A percentile compares a stretch with the other conserved stretches of the same genome.
phyloP scores from a whole-genome alignment of 805 yeast species.

The Yamadazyma tumulicola region DNA sequence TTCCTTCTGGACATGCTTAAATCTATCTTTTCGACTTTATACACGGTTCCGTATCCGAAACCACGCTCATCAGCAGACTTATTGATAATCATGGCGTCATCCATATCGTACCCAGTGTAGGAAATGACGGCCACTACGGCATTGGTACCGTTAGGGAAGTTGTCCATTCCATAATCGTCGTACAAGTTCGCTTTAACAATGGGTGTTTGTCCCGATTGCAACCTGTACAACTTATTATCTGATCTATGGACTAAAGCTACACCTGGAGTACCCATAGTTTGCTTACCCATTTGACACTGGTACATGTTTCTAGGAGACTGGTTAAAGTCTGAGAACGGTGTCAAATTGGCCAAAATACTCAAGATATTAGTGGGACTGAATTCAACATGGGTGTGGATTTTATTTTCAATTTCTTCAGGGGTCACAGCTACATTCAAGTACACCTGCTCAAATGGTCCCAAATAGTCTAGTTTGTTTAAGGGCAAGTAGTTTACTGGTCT shows the following conservation, averaged over 20 bases:
- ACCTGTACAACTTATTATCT: constrained; percentile 88
- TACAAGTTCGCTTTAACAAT: constrained; percentile 90
- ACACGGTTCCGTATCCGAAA: constrained; percentile 94
- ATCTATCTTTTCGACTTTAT: constrained; percentile 91
- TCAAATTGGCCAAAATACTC: constrained; percentile 92
- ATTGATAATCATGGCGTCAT: constrained; percentile 98
- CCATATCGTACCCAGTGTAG: constrained; percentile 99
- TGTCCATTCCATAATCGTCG: constrained; percentile 96
- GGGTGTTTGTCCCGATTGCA: constrained; percentile 96
- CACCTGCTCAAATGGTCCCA: constrained; percentile 98
- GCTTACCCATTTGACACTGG: constrained; percentile 99
- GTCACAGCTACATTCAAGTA: constrained; percentile 95
- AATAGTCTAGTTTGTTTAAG: constrained; percentile 72
- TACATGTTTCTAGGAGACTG: constrained; percentile 99
- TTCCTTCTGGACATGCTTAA: constrained; percentile 71
- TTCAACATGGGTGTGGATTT: constrained; percentile 89
- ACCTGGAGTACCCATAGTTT: constrained; percentile 99
- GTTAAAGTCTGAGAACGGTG: constrained; percentile 97
- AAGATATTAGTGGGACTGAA: constrained; percentile 91
- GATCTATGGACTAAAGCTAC: constrained; percentile 89
- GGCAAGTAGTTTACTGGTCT: constrained; percentile 94
- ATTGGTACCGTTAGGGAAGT: constrained; percentile 96
- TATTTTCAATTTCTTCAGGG: constrained; percentile 80
- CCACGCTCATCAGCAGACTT: constrained; percentile 98
- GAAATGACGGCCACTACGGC: constrained; percentile 99